Evolutionary conservation across 805 yeast genomes (phyloP), one percentile per base, ranked within the genome.

Genomic region (Saccharomyces cerevisiae): DNA sequence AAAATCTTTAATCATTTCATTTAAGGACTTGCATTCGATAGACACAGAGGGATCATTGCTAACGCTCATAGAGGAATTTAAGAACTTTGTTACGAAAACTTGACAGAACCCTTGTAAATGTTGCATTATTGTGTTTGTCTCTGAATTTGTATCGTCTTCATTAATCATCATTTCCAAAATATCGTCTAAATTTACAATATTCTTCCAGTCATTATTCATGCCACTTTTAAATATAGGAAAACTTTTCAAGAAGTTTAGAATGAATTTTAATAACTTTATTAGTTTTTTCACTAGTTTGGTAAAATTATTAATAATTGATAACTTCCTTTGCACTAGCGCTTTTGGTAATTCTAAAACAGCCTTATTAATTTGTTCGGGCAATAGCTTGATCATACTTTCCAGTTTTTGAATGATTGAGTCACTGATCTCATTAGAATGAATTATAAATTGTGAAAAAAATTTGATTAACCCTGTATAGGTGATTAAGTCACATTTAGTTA

Each of bases 401-500:
- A 89, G 73, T 48, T 81, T 81, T 3, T 66, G 66, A 31, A 80
- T 64, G n/a, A 83, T 83, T 11, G 77, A 76, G 1, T 70, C 70
- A 2, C 90, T 88, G 4, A 85, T 76, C n/a, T 70, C 72, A 53
- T 72, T 69, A 32, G 55, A 55, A 56, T 82, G 85, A 46, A 83
- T 69, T 14, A 82, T 80, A 54, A 86, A 70, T 28, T 83, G 84
- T 3, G 84, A 77, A 57, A 89, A 69, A 78, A 84, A 77, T 59
- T 79, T 79, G 24, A 84, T 73, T 61, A 80, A 69, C 32, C 75
- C 74, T 54, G 67, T 66, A 69, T 84, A 87, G 70, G 84, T 77
- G n/a, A 79, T 72, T 55, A 77, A 62, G 66, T 89, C 96, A 64
- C 89, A 85, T 49, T 78, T 71, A 31, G 75, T 61, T n/a, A 86